phyloP scores from a whole-genome alignment of 371 early-diverging fungal genomes.

The Zychaea mexicana region DNA sequence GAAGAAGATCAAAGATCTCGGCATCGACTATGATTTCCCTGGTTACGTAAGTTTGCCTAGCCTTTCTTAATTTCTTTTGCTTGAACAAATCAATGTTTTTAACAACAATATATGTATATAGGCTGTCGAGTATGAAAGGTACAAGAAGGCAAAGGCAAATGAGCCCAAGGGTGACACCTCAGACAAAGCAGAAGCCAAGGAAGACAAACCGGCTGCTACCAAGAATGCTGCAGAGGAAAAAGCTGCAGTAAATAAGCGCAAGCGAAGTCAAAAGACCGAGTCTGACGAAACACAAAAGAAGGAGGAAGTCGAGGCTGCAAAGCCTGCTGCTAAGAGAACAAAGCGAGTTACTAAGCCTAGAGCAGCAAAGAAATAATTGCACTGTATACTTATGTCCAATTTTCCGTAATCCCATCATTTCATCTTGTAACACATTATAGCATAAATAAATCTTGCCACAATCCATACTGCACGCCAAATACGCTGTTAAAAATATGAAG shows the following conservation, averaged over 20 bases:
- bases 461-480: neutral
- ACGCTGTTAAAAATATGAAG: too few relatives aligned
- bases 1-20: conserved; percentile 58
- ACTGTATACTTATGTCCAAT: neutral
- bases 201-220: neutral
- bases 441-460: neutral
- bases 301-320: neutral
- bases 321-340: neutral
- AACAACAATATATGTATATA: too few relatives aligned
- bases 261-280: neutral
- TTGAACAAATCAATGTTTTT: neutral
- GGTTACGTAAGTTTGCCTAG: conserved; percentile 52
- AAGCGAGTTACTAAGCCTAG: neutral
- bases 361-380: neutral
- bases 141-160: neutral
- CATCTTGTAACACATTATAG: neutral
- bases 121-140: conserved; percentile 4
- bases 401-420: neutral
- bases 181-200: neutral
- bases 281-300: neutral
- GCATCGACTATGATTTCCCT: conserved; percentile 83
- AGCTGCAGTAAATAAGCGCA: neutral
- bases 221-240: neutral
- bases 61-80: neutral
- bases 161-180: neutral